Percentiles rank a stretch among this genome's conserved stretches.
phyloP scores from a whole-genome alignment of 352 stramenopile species.

The Phytophthora sojae region DNA sequence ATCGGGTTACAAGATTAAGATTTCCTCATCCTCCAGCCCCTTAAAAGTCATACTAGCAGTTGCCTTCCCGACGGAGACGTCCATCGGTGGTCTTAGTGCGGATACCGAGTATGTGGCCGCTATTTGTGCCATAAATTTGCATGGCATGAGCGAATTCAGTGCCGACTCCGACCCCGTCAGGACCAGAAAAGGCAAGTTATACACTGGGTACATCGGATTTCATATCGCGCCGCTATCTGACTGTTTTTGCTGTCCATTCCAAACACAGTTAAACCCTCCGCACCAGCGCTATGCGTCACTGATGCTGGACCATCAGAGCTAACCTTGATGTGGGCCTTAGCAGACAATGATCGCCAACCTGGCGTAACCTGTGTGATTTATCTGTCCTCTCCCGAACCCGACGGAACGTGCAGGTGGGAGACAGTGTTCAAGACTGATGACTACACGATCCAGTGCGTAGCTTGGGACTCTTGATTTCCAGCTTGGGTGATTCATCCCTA shows the following conservation, averaged over 20 bases:
- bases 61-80: slow-evolving; percentile 36
- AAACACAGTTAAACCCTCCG: slow-evolving; percentile 25
- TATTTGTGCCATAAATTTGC: slow-evolving; percentile 64
- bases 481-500: not conserved
- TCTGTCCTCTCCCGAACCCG: slow-evolving; percentile 25
- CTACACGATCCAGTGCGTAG: slow-evolving; percentile 25
- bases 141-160: slow-evolving; percentile 67
- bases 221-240: no score
- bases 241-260: no score
- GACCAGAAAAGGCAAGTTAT: slow-evolving; percentile 48
- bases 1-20: slow-evolving; percentile 70
- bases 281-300: slow-evolving; percentile 19
- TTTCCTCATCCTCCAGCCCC: slow-evolving; percentile 15
- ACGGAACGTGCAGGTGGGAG: slow-evolving; percentile 33
- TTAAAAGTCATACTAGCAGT: slow-evolving; percentile 36
- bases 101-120: slow-evolving; percentile 54
- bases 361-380: slow-evolving; percentile 28
- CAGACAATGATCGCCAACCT: slow-evolving; percentile 18
- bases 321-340: slow-evolving; percentile 28
- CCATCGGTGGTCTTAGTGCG: slow-evolving; percentile 41
- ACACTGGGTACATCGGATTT: no score
- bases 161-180: slow-evolving; percentile 31
- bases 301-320: slow-evolving; percentile 16
- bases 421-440: slow-evolving; percentile 25
- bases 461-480: not conserved